A percentile compares a stretch with the other conserved stretches of the same genome.
These are phyloP conservation scores for Kappamyces sp. DNA, from an alignment of 192 early-diverging fungal genomes.

Conservation along the genomic window DNA sequence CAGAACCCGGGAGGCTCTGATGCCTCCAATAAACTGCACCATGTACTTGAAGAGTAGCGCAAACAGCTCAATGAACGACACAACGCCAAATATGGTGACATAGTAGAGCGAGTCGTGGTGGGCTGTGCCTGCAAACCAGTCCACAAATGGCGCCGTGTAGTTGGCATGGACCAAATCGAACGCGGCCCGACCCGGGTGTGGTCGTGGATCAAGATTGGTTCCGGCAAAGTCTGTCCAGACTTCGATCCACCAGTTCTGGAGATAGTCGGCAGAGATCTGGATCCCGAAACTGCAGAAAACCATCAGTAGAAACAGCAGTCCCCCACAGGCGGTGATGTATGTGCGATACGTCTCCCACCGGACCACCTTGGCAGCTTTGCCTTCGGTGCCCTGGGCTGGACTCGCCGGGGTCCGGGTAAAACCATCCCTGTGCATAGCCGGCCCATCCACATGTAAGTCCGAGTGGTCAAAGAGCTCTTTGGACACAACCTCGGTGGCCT, in stretches of 20 bases:
- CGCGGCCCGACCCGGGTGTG: neutral
- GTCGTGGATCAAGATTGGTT: neutral
- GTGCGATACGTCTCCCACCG: constrained; percentile 28
- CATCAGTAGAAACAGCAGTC: constrained; percentile 26
- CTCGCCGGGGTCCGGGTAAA: no score
- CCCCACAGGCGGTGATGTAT: constrained; percentile 46
- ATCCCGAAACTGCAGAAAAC: constrained; percentile 18
- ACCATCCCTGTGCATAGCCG: no score
- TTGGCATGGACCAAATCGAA: neutral
- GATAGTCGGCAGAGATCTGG: constrained; percentile 20
- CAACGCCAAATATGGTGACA: constrained; percentile 24
- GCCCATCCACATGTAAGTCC: no score
- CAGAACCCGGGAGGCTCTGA: constrained; percentile 23
- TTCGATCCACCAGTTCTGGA: constrained; percentile 35
- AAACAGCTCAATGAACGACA: constrained; percentile 27
- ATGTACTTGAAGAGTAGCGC: constrained; percentile 12
- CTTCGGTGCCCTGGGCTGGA: neutral
- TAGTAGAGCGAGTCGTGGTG: constrained; percentile 15
- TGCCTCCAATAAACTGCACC: constrained; percentile 17
- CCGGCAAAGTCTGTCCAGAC: constrained; percentile 20
- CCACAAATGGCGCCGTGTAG: neutral
- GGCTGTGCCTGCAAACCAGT: neutral
- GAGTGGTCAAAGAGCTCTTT: no score
- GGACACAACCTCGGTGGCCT: neutral
- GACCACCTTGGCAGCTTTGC: constrained; percentile 34